phyloP scores from a whole-genome alignment of 1,284 basidiomycete species.

The Rhodotorula sp. region DNA sequence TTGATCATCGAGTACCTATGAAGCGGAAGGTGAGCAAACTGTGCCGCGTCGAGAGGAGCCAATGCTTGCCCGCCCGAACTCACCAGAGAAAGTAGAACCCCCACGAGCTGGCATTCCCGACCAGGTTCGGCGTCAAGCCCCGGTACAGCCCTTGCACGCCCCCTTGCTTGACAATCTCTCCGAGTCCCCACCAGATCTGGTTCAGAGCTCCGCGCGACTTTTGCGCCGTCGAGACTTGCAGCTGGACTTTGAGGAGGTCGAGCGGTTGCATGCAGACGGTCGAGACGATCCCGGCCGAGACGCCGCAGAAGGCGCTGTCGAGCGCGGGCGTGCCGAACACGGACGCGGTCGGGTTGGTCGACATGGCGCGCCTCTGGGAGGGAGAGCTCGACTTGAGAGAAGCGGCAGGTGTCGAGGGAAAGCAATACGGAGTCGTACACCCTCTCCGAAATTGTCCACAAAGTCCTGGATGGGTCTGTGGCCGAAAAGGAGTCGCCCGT shows the following conservation, averaged over 20 bases:
- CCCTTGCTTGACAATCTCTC: conserved; percentile 66
- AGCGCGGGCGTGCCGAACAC: conserved; percentile 16
- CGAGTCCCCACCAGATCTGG: conserved; percentile 15
- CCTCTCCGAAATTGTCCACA: too few species aligned
- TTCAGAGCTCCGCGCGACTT: conserved; percentile 19
- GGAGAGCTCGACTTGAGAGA: too few species aligned
- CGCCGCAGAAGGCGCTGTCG: conserved; percentile 82
- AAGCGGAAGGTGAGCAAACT: too few species aligned
- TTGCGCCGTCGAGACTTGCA: conserved; percentile 78
- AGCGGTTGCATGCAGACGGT: conserved; percentile 97
- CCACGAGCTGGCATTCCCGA: conserved; percentile 97
- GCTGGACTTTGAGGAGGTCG: conserved; percentile 92
- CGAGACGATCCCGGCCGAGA: conserved; percentile 87
- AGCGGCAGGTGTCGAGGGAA: too few species aligned
- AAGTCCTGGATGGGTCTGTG: too few species aligned
- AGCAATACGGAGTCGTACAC: too few species aligned
- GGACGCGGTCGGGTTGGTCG: not conserved
- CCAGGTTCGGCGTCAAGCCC: conserved; percentile 85
- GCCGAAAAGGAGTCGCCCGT: too few species aligned
- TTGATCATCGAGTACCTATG: conserved; percentile 92
- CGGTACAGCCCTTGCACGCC: conserved; percentile 51
- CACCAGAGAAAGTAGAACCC: conserved; percentile 97
- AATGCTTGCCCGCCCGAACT: conserved; percentile 50
- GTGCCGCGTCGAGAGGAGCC: not conserved
- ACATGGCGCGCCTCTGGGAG: not conserved